A percentile compares a stretch with the other conserved stretches of the same genome.
phyloP scores from a whole-genome alignment of 192 early-diverging fungal species.

The Thamnidium elegans region DNA sequence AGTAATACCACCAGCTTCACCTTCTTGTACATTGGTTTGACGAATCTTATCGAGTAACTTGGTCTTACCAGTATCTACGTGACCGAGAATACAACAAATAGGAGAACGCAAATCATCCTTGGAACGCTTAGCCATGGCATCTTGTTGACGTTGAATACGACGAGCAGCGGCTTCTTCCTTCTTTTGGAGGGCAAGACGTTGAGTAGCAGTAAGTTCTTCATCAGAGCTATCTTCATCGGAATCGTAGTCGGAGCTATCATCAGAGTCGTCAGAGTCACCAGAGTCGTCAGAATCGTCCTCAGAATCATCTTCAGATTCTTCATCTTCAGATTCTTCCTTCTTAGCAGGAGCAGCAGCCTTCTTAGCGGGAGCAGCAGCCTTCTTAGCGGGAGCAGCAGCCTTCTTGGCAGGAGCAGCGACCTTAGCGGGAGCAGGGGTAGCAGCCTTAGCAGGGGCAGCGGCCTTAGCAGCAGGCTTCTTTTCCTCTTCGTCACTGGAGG shows the following conservation, averaged over 20 bases:
- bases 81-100: conserved; percentile 97
- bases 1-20: conserved; percentile 99
- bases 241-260: conserved; percentile 44
- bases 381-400: conserved; percentile 16
- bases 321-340: conserved; percentile 32
- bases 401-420: conserved; percentile 19
- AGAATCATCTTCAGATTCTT: conserved; percentile 16
- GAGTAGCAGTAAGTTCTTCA: conserved; percentile 62
- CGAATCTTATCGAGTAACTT: conserved; percentile 99
- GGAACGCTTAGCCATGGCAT: conserved; percentile 79
- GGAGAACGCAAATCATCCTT: conserved; percentile 93
- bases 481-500: conserved; percentile 62
- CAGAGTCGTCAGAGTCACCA: conserved; percentile 45
- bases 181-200: conserved; percentile 58
- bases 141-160: conserved; percentile 65
- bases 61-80: conserved; percentile 98
- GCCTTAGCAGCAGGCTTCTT: conserved; percentile 41
- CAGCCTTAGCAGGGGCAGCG: background rate
- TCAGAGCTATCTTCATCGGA: conserved; percentile 51
- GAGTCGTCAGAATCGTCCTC: conserved; percentile 19
- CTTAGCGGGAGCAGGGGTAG: conserved; percentile 16
- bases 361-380: conserved; percentile 34
- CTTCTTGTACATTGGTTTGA: conserved; percentile 98
- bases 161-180: conserved; percentile 81
- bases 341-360: conserved; percentile 28